Evolutionary conservation across 768 basidiomycete genomes (phyloP), one percentile per base, ranked within the genome.

Genomic region (Russula vinacea): DNA sequence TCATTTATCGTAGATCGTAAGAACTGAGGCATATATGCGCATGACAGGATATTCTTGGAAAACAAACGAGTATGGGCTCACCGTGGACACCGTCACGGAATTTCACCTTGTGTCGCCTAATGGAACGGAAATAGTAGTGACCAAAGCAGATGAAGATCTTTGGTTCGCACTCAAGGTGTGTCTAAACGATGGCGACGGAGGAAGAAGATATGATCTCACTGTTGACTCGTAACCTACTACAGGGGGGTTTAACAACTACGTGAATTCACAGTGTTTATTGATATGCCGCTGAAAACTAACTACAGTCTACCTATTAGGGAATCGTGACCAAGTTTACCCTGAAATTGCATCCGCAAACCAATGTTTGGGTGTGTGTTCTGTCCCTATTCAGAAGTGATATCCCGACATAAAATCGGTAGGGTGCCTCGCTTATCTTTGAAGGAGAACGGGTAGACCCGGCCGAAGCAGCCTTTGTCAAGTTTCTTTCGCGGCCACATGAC

Each of bases 91-190:
- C 0, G 49, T 70, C 11, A 53, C 64, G 5, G 67, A 39, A 26
- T 70, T 64, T 47, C 66, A 71, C 51, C 58, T 71, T 19, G 69
- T 71, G 3, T 40, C 62, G 13, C 69, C 70, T 2, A 58, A 62
- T 51, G 70, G 70, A 5, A 60, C 51, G 6, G 57, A 70, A 2
- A 58, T n/a, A 5, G 35, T 33, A 5, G 68, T 69, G 11, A 70
- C 62, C 17, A 64, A 66, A 44, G 22, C 51, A 16, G 60, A 66
- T 19, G 55, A 63, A 52, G 65, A 71, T 57, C 47, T 66, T 5
- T 66, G 59, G 59, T 66, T 66, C 6, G 65, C 58, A 3, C 65
- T 66, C 35, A 60, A 37, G 53, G 65, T 66, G 7, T 42, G 56
- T 53, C 56, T 22, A n/a, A 2, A n/a, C 8, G 5, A 16, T 35